These are phyloP conservation scores for Discostella stelligera DNA, from an alignment of 352 stramenopile genomes.

Conservation along the genomic window DNA sequence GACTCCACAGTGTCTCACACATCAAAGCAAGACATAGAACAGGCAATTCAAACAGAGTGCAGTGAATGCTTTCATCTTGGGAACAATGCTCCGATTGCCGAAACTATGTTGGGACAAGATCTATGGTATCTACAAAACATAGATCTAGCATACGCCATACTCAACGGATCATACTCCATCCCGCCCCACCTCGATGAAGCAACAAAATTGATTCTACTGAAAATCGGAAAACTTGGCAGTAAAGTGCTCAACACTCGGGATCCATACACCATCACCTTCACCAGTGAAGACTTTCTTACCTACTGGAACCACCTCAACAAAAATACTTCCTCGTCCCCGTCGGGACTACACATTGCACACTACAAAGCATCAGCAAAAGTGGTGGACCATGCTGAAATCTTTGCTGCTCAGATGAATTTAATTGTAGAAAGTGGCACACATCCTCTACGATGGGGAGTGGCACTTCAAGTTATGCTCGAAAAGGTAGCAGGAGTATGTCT, in stretches of 20 bases:
- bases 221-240: not conserved
- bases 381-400: too few species aligned
- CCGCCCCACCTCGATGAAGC: not conserved
- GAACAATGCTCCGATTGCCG: not conserved
- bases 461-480: conserved; percentile 6
- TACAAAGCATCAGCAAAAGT: not conserved
- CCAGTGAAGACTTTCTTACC: not conserved
- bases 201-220: not conserved
- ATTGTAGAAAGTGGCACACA: too few species aligned
- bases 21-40: not conserved
- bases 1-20: not conserved
- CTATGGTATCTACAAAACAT: not conserved
- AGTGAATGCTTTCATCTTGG: not conserved
- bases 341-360: not conserved
- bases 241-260: not conserved
- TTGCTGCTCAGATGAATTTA: too few species aligned
- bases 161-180: not conserved
- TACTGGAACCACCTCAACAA: not conserved
- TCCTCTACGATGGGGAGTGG: not conserved
- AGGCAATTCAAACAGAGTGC: not conserved
- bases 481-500: conserved; percentile 1
- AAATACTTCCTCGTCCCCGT: not conserved
- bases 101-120: not conserved
- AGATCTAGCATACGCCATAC: not conserved
- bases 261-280: not conserved